A percentile compares a stretch with the other conserved stretches of the same genome.
phyloP scores from a whole-genome alignment of 2,329 filamentous ascomycete species.

The Paecilomyces fulvus region DNA sequence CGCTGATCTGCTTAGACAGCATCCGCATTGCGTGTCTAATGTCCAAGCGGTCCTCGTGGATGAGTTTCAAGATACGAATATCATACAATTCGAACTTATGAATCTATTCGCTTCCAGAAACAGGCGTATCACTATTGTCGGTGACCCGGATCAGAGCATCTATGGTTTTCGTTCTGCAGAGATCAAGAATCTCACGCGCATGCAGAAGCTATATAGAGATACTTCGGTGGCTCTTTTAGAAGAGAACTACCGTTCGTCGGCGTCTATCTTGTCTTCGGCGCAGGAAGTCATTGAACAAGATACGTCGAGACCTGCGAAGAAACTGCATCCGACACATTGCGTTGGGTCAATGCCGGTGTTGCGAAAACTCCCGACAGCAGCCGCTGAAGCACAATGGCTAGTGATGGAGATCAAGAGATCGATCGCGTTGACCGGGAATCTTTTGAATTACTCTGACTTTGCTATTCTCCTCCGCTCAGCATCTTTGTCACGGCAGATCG shows the following conservation, averaged over 20 bases:
- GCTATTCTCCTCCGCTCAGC: conserved; percentile 83
- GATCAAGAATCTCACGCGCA: conserved; percentile 72
- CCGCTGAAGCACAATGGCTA: conserved; percentile 78
- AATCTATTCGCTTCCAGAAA: conserved; percentile 66
- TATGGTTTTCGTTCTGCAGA: conserved; percentile 94
- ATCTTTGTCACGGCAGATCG: conserved; percentile 73
- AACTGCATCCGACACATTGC: conserved; percentile 68
- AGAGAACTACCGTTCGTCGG: conserved; percentile 90
- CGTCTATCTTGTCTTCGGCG: conserved; percentile 70
- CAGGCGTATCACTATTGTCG: conserved; percentile 82
- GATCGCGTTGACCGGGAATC: conserved; percentile 60
- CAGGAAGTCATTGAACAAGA: conserved; percentile 89
- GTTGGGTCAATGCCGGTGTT: conserved; percentile 74
- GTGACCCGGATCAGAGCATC: conserved; percentile 95
- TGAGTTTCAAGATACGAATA: conserved; percentile 96
- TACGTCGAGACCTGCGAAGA: conserved; percentile 67
- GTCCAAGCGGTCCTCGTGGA: conserved; percentile 89
- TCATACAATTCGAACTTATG: conserved; percentile 93
- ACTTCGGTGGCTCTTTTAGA: conserved; percentile 79
- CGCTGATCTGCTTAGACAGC: conserved; percentile 63
- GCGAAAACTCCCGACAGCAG: conserved; percentile 60
- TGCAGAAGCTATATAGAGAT: conserved; percentile 67
- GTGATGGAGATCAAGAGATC: conserved; percentile 71
- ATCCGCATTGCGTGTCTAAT: conserved; percentile 77
- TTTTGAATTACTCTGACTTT: conserved; percentile 68